These are phyloP conservation scores for Fallopia convolvulus DNA, from an alignment of 148 eudicot genomes.

Conservation along the genomic window DNA sequence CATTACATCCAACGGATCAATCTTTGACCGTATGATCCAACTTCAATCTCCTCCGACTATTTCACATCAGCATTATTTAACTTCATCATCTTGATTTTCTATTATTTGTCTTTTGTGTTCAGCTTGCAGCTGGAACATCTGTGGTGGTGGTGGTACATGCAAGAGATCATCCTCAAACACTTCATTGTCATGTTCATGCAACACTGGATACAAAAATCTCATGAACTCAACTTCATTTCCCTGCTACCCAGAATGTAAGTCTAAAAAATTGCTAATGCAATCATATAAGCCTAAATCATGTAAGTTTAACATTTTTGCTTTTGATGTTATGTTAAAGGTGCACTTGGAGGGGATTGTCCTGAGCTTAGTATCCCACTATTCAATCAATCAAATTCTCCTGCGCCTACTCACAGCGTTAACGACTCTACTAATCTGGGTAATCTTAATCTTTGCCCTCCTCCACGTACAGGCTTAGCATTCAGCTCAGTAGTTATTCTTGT, in stretches of 20 bases:
- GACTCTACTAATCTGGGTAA: neutral
- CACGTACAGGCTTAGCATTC: neutral
- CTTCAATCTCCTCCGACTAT: neutral
- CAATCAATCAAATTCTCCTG: neutral
- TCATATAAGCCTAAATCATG: neutral
- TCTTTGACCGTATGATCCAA: slow-evolving; percentile 39
- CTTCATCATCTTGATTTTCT: slow-evolving; percentile 2
- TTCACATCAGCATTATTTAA: neutral
- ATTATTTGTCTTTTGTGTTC: neutral
- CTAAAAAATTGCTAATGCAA: neutral
- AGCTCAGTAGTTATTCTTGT: neutral
- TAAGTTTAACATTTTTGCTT: neutral
- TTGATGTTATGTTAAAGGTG: neutral
- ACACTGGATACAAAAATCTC: slow-evolving; percentile 41
- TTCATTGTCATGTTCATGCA: slow-evolving; percentile 37
- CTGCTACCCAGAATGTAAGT: neutral
- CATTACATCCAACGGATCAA: slow-evolving; percentile 22
- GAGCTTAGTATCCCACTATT: neutral
- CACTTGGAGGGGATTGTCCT: slow-evolving; percentile 8
- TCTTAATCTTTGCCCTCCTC: neutral
- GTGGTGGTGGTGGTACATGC: slow-evolving; percentile 77
- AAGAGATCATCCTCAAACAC: slow-evolving; percentile 40
- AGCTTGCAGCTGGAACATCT: slow-evolving; percentile 70
- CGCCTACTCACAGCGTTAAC: neutral
- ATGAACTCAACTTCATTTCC: slow-evolving; percentile 10